Percentiles rank a stretch among this genome's conserved stretches.
These are phyloP conservation scores for Platismatia glauca DNA, from an alignment of 495 filamentous ascomycete species.

Conservation along the genomic window DNA sequence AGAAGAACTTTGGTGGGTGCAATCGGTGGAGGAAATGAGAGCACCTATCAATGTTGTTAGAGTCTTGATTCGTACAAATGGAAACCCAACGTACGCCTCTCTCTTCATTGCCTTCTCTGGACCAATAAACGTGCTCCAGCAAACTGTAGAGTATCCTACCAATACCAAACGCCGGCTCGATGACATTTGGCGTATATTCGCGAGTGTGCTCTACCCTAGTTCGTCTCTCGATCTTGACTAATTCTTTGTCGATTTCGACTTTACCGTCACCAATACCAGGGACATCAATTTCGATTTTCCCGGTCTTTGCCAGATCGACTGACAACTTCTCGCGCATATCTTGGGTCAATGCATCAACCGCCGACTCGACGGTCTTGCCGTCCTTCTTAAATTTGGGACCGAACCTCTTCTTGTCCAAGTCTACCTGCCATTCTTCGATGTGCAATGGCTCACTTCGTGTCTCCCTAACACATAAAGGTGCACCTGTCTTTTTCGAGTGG, in stretches of 20 bases:
- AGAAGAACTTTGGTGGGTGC: constrained; percentile 64
- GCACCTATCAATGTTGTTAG: constrained; percentile 37
- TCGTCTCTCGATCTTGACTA: constrained; percentile 62
- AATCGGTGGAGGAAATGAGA: constrained; percentile 57
- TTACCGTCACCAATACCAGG: constrained; percentile 52
- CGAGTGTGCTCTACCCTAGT: constrained; percentile 59
- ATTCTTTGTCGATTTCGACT: constrained; percentile 61
- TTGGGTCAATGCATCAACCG: constrained; percentile 57
- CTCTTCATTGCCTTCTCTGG: constrained; percentile 51
- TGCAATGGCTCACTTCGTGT: constrained; percentile 55
- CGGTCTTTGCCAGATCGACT: constrained; percentile 52
- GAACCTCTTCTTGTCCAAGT: constrained; percentile 76
- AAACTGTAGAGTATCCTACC: constrained; percentile 70
- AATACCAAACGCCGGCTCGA: constrained; percentile 81
- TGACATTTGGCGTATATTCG: constrained; percentile 76
- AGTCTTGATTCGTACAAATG: background rate
- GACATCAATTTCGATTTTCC: constrained; percentile 60
- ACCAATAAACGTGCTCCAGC: constrained; percentile 76
- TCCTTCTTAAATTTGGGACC: constrained; percentile 77
- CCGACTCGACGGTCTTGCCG: constrained; percentile 61
- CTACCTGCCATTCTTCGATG: constrained; percentile 66
- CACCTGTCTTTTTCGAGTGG: constrained; percentile 72
- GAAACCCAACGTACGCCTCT: constrained; percentile 47
- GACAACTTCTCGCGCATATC: constrained; percentile 62
- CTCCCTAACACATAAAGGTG: constrained; percentile 62